Conservation (phyloP, 2,329 filamentous ascomycete species). For the Achaetomium macrosporum region DNA sequence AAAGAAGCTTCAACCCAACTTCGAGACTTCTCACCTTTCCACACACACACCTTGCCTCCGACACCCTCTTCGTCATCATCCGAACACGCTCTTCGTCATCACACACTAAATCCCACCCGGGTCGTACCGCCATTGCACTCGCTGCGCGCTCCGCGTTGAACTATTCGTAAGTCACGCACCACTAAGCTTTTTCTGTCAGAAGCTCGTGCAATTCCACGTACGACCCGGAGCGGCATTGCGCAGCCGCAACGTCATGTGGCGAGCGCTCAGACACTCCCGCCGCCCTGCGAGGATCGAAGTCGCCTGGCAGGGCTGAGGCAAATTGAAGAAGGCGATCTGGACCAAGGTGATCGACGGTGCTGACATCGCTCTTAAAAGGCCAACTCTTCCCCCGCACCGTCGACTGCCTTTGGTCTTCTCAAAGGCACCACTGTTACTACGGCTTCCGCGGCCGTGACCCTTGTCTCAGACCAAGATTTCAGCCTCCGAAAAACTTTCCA, state of each 20-base stretch:
- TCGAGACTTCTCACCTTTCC: conserved; percentile 10
- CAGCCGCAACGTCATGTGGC: background rate
- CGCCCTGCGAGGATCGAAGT: no score
- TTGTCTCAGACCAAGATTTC: conserved; percentile 66
- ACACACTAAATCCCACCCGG: background rate
- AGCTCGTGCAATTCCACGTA: conserved; percentile 7
- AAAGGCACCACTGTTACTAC: conserved; percentile 57
- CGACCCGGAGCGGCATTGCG: background rate
- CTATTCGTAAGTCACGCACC: conserved; percentile 6
- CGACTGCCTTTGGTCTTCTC: conserved; percentile 60
- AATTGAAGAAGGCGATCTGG: background rate
- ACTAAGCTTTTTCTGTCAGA: background rate
- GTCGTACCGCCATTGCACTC: conserved; percentile 1
- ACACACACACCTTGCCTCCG: conserved; percentile 6
- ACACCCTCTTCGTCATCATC: no score
- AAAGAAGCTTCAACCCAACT: conserved; percentile 17
- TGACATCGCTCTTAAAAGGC: conserved; percentile 11
- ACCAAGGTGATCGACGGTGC: background rate
- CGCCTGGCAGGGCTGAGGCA: no score
- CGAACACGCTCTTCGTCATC: no score
- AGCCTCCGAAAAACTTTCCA: conserved; percentile 57
- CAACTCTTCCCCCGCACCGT: conserved; percentile 3
- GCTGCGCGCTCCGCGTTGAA: background rate
- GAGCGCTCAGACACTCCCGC: background rate
- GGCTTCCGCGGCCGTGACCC: conserved; percentile 57